These are phyloP conservation scores for Colletotrichum costaricense DNA, from an alignment of 2,329 filamentous ascomycete genomes.

Conservation along the genomic window DNA sequence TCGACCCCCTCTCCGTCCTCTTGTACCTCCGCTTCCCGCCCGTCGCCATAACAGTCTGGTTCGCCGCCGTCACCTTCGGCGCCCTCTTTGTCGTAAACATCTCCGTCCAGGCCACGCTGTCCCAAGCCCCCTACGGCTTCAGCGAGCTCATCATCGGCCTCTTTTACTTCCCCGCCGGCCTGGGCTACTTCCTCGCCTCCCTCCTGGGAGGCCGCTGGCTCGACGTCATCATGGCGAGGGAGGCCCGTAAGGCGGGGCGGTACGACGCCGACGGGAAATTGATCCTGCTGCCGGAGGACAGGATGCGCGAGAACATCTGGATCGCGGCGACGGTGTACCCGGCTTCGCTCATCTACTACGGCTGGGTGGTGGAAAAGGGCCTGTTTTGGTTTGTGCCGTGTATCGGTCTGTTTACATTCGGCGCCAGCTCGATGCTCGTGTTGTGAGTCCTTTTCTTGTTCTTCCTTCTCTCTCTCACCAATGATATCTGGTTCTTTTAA, in stretches of 20 bases:
- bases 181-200: conserved; percentile 78
- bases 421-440: conserved; percentile 81
- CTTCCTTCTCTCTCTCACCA: no score
- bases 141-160: conserved; percentile 76
- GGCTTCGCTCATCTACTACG: conserved; percentile 77
- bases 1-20: conserved; percentile 80
- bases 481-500: no score
- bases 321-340: conserved; percentile 79
- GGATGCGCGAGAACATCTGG: conserved; percentile 87
- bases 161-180: conserved; percentile 79
- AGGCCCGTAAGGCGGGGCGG: conserved; percentile 76
- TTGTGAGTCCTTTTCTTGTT: conserved; percentile 56
- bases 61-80: conserved; percentile 80
- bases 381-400: conserved; percentile 72
- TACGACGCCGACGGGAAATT: conserved; percentile 75
- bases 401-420: conserved; percentile 79
- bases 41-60: conserved; percentile 78
- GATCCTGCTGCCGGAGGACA: conserved; percentile 80
- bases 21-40: conserved; percentile 79
- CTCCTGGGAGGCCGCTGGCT: conserved; percentile 81
- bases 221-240: conserved; percentile 82
- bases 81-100: conserved; percentile 83
- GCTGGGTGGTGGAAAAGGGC: conserved; percentile 77
- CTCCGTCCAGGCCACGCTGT: conserved; percentile 78
- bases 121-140: conserved; percentile 74